phyloP scores from a whole-genome alignment of 2,329 filamentous ascomycete species.

The Calonectria pteridis region DNA sequence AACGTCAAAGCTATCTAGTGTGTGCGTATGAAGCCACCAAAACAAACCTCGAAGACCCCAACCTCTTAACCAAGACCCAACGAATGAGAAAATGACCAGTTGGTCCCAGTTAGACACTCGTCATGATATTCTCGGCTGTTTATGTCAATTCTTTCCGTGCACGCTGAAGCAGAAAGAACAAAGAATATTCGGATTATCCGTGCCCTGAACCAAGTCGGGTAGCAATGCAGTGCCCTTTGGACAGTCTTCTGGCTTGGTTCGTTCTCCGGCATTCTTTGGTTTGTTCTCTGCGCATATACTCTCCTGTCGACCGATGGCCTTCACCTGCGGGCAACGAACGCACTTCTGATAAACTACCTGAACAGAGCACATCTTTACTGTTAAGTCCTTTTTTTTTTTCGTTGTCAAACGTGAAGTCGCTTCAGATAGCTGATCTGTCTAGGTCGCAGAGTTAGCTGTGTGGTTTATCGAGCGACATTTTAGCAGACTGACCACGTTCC shows the following conservation, averaged over 20 bases:
- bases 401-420: not conserved
- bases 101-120: not conserved
- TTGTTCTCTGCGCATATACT: not conserved
- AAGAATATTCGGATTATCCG: constrained; percentile 6
- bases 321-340: not conserved
- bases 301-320: not conserved
- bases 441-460: no score
- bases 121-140: not conserved
- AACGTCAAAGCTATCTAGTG: not conserved
- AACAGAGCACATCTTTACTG: not conserved
- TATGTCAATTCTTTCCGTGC: not conserved
- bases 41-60: not conserved
- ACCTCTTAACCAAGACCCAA: not conserved
- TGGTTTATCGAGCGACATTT: not conserved
- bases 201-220: not conserved
- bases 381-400: not conserved
- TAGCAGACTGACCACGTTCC: not conserved
- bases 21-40: no score
- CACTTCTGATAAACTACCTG: not conserved
- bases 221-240: not conserved
- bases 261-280: not conserved
- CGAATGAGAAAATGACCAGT: not conserved
- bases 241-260: not conserved
- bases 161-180: not conserved
- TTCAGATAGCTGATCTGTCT: not conserved